Percentiles rank a stretch among this genome's conserved stretches.
Evolutionary conservation across 129 eudicot genomes (phyloP).

Genomic region (Flaveria linearis): DNA sequence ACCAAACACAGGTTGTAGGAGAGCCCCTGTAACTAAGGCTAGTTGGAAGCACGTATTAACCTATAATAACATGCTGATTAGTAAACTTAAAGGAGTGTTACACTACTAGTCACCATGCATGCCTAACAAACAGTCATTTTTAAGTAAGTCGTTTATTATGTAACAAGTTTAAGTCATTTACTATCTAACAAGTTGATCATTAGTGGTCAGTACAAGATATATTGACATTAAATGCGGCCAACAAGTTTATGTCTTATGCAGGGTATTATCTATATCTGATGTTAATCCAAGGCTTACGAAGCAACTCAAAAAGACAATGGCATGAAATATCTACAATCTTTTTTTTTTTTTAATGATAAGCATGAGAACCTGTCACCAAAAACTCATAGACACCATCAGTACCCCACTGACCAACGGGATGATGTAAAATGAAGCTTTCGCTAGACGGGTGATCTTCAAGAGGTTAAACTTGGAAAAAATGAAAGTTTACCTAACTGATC

Average conservation of each 20-base stretch:
- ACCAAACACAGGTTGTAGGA: slow-evolving; percentile 96
- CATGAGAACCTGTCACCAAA: background rate
- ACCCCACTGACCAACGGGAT: background rate
- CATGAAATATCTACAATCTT: no score
- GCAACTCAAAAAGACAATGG: no score
- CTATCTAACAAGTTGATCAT: background rate
- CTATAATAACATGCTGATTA: slow-evolving; percentile 37
- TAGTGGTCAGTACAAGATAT: background rate
- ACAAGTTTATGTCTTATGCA: background rate
- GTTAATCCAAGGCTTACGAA: no score
- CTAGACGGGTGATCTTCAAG: background rate
- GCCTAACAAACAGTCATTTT: background rate
- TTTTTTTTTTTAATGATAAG: background rate
- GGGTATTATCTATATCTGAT: no score
- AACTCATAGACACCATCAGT: background rate
- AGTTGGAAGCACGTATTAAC: slow-evolving; percentile 93
- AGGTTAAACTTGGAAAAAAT: background rate
- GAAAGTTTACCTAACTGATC: background rate
- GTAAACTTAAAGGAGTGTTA: background rate
- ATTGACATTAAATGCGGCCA: background rate
- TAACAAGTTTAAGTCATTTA: background rate
- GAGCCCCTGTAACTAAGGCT: slow-evolving; percentile 77
- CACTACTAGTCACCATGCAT: background rate
- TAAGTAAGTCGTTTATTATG: background rate
- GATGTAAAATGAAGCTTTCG: background rate